Evolutionary conservation across 305 asterid species (phyloP), one percentile per base, ranked within the genome.

Genomic region (Solanum aculeatissimum): DNA sequence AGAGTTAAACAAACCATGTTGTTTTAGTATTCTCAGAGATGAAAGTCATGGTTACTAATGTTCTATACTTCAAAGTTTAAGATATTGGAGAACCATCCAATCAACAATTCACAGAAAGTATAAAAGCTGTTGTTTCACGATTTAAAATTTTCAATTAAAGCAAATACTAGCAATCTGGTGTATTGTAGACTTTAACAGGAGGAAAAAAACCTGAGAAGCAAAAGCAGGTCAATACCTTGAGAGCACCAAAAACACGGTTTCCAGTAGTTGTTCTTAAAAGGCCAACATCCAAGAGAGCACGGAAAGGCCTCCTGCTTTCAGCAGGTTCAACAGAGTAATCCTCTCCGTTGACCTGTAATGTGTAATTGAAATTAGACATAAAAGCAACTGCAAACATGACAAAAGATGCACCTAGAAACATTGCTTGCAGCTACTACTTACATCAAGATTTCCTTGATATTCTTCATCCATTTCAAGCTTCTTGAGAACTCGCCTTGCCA

Each of bases 221-320:
- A 25, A 77, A 16, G 25, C 18, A 9, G 27, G 11, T 16, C 27
- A 25, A 25, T 74, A 85, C 87, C 87, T 85, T 85, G 29, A 85
- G 84, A 42, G 98, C 98, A 84, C 98, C 99, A 84, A 95, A 95
- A 75, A 95, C 94, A 40, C 98, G 97, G 87, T 96, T 95, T 0
- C 99, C 98, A 4, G 99, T 95, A 11, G 98, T 96, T 38, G 99
- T 96, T 71, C 87, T 89, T 29, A 96, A 0, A 75, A 96, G 97
- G 10, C 99, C 99, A 88, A 96, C 99, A 83, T 95, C 98, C 40
- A 96, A 89, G 72, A 95, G 98, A 11, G 98, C 98, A 78, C 98
- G 98, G 97, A 96, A 96, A 0, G 99, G 99, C 87, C 98, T 94
- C 88, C 98, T 93, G 90, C 82, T 89, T 18, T 95, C 98, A 43